Percentiles rank a stretch among this genome's conserved stretches.
Evolutionary conservation across 202 grass and related monocot genomes (phyloP).

Genomic region (Carex arenaria): DNA sequence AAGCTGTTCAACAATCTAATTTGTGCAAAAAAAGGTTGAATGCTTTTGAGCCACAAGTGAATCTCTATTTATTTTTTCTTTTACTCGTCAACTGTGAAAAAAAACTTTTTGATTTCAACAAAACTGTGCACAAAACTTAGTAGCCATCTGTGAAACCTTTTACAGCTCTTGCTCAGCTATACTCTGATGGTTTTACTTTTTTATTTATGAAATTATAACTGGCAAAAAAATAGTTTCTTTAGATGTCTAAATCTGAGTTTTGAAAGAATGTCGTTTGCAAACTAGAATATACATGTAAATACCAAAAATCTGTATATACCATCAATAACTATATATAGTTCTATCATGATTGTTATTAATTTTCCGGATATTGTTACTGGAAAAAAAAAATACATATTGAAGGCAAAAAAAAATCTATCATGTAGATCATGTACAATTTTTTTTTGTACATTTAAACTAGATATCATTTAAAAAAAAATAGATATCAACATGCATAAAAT

Average conservation of each 20-base stretch:
- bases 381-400: no score
- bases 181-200: not conserved
- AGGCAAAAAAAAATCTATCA: no score
- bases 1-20: not conserved
- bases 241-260: not conserved
- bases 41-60: not conserved
- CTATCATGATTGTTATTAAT: not conserved
- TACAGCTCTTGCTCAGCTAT: not conserved
- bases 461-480: no score
- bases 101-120: no score
- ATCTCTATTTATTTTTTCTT: no score
- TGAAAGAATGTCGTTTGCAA: not conserved
- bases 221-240: not conserved
- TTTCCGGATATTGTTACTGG: no score
- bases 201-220: not conserved
- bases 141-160: not conserved
- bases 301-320: not conserved
- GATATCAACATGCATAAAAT: no score
- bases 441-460: no score
- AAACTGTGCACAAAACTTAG: not conserved
- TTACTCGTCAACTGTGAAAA: not conserved
- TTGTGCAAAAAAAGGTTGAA: not conserved
- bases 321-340: no score
- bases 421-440: no score
- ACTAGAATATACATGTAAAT: not conserved